phyloP scores from a whole-genome alignment of 2,329 filamentous ascomycete species.

The Neoarthrinium moseri region DNA sequence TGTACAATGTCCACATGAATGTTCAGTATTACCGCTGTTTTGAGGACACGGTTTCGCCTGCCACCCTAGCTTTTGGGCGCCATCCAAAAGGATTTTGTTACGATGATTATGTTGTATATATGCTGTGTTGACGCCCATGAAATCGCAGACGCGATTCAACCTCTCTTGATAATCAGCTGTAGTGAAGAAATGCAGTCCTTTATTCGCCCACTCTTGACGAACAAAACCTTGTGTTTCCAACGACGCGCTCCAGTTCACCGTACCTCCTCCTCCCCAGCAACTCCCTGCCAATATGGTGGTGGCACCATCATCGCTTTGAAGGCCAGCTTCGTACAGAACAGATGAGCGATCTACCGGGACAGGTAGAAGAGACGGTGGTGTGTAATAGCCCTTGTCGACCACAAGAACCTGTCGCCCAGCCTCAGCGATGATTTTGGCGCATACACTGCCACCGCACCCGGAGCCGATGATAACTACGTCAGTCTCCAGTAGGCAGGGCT shows the following conservation, averaged over 20 bases:
- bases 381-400: conserved; percentile 80
- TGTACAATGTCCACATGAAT: conserved; percentile 69
- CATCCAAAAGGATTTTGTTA: conserved; percentile 73
- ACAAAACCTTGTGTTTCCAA: conserved; percentile 72
- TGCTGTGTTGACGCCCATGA: conserved; percentile 72
- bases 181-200: conserved; percentile 71
- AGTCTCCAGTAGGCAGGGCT: conserved; percentile 63
- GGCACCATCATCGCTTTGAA: conserved; percentile 54
- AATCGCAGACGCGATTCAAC: conserved; percentile 73
- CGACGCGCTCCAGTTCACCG: conserved; percentile 77
- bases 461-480: conserved; percentile 87
- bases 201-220: conserved; percentile 74
- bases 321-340: conserved; percentile 62
- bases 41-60: conserved; percentile 68
- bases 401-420: conserved; percentile 66
- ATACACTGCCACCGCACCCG: conserved; percentile 81
- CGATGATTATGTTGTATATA: conserved; percentile 70
- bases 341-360: conserved; percentile 64
- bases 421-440: conserved; percentile 77
- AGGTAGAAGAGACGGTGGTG: conserved; percentile 68
- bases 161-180: conserved; percentile 73
- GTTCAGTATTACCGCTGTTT: conserved; percentile 71
- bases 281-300: conserved; percentile 67
- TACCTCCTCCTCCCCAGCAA: conserved; percentile 83
- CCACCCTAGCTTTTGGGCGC: conserved; percentile 72